phyloP scores from a whole-genome alignment of 2,329 filamentous ascomycete species.

The Epichloe aotearoae region DNA sequence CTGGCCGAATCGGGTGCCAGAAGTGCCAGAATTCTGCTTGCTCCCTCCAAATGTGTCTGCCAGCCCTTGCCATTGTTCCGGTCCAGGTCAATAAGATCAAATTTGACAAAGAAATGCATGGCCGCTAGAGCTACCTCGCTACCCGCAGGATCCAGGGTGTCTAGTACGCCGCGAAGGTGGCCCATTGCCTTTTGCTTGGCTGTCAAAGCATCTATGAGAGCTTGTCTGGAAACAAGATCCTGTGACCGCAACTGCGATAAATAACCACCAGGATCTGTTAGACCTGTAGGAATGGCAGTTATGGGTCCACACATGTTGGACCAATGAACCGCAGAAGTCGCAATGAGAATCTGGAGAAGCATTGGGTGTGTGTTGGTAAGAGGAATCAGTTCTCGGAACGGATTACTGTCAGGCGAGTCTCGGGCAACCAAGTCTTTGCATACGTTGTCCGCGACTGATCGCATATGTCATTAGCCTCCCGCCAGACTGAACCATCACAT shows the following conservation, averaged over 20 bases:
- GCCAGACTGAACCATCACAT: too few relatives aligned
- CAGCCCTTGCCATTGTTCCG: slow-evolving; percentile 28
- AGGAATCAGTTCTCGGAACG: slow-evolving; percentile 35
- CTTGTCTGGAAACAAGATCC: slow-evolving; percentile 24
- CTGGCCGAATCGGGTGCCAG: slow-evolving; percentile 17
- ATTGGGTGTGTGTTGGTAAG: slow-evolving; percentile 31
- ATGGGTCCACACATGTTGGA: slow-evolving; percentile 28
- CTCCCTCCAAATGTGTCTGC: slow-evolving; percentile 33
- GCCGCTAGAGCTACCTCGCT: slow-evolving; percentile 34
- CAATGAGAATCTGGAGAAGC: slow-evolving; percentile 34
- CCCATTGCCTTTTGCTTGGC: slow-evolving; percentile 34
- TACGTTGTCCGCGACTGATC: slow-evolving; percentile 30
- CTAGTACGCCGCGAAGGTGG: slow-evolving; percentile 26
- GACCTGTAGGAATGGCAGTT: slow-evolving; percentile 16
- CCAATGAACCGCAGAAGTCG: slow-evolving; percentile 36
- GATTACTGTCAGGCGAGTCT: slow-evolving; percentile 31
- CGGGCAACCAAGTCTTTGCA: slow-evolving; percentile 41
- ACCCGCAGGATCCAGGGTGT: slow-evolving; percentile 25
- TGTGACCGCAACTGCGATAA: slow-evolving; percentile 23
- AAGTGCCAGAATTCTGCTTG: slow-evolving; percentile 27
- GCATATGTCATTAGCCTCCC: slow-evolving; percentile 12
- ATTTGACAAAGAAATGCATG: slow-evolving; percentile 37
- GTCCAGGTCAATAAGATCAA: slow-evolving; percentile 36
- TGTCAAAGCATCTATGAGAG: slow-evolving; percentile 32
- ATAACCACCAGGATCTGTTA: slow-evolving; percentile 23